Percentiles rank a stretch among this genome's conserved stretches.
phyloP scores from a whole-genome alignment of 2,329 filamentous ascomycete species.

The Ceratocystiopsis brevicomis region DNA sequence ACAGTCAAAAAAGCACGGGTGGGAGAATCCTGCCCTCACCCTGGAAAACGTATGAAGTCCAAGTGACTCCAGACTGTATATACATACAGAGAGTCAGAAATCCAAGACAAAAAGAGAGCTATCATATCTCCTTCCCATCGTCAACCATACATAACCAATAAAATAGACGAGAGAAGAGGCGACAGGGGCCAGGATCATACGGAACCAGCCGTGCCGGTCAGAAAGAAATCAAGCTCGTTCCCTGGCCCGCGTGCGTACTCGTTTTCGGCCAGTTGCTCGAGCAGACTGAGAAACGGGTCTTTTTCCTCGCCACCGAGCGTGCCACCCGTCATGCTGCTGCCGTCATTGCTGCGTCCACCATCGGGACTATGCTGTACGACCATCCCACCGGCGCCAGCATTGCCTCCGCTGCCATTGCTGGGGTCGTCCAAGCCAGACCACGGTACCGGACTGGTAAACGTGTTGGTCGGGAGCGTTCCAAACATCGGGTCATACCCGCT shows the following conservation, averaged over 20 bases:
- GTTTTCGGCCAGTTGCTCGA: slow-evolving; percentile 71
- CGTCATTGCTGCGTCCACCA: slow-evolving; percentile 26
- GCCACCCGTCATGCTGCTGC: slow-evolving; percentile 20
- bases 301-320: slow-evolving; percentile 42
- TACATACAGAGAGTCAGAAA: too few relatives aligned
- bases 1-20: too few relatives aligned
- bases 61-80: too few relatives aligned
- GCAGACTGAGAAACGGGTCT: slow-evolving; percentile 59
- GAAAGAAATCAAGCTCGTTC: slow-evolving; percentile 62
- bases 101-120: too few relatives aligned
- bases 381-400: background rate
- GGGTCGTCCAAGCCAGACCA: slow-evolving; percentile 26
- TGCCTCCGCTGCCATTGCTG: slow-evolving; percentile 1
- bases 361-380: slow-evolving; percentile 24
- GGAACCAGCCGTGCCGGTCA: slow-evolving; percentile 16
- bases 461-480: slow-evolving; percentile 32
- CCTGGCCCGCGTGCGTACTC: slow-evolving; percentile 50
- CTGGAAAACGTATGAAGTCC: too few relatives aligned
- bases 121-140: too few relatives aligned
- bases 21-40: too few relatives aligned
- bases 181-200: background rate
- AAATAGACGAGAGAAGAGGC: too few relatives aligned
- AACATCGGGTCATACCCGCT: slow-evolving; percentile 40
- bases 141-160: too few relatives aligned
- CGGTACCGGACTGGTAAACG: slow-evolving; percentile 29